phyloP scores from a whole-genome alignment of 306 rosid species.

The Vigna nakashimae region DNA sequence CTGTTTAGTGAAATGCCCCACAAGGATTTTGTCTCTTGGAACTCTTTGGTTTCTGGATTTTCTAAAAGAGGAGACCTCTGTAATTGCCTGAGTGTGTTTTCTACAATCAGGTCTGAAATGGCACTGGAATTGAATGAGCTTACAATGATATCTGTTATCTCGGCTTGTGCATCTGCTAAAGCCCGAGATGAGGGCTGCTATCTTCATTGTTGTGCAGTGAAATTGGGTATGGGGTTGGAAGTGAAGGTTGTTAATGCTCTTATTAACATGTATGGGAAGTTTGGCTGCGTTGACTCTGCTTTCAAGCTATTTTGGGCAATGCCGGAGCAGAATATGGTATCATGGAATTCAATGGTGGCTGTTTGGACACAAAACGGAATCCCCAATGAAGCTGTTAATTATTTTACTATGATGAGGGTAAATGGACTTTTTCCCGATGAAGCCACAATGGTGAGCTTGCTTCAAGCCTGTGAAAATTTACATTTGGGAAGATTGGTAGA shows the following conservation, averaged over 20 bases:
- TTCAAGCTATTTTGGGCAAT: constrained; percentile 61
- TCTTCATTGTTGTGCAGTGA: constrained; percentile 66
- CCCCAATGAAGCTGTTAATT: constrained; percentile 52
- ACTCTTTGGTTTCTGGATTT: constrained; percentile 73
- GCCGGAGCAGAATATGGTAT: constrained; percentile 55
- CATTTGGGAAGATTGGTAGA: constrained; percentile 60
- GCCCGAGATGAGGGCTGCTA: constrained; percentile 58
- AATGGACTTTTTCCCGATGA: constrained; percentile 64
- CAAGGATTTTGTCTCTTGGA: constrained; percentile 74
- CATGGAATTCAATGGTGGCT: constrained; percentile 76
- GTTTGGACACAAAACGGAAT: constrained; percentile 54
- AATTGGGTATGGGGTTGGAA: constrained; percentile 61
- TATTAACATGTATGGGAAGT: constrained; percentile 76
- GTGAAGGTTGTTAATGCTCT: constrained; percentile 69
- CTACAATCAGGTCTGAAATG: constrained; percentile 52
- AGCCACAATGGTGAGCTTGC: constrained; percentile 64
- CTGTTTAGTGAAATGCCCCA: constrained; percentile 73
- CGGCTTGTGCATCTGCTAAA: constrained; percentile 59
- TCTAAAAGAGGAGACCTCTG: constrained; percentile 54
- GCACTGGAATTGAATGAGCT: constrained; percentile 59
- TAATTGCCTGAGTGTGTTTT: constrained; percentile 57
- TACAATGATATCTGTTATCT: constrained; percentile 59
- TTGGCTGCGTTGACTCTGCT: constrained; percentile 52
- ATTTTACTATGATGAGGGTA: constrained; percentile 63
- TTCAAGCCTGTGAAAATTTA: constrained; percentile 67